Evolutionary conservation across 2,329 filamentous ascomycete genomes (phyloP).

Genomic region (Lasiodiplodia citricola): DNA sequence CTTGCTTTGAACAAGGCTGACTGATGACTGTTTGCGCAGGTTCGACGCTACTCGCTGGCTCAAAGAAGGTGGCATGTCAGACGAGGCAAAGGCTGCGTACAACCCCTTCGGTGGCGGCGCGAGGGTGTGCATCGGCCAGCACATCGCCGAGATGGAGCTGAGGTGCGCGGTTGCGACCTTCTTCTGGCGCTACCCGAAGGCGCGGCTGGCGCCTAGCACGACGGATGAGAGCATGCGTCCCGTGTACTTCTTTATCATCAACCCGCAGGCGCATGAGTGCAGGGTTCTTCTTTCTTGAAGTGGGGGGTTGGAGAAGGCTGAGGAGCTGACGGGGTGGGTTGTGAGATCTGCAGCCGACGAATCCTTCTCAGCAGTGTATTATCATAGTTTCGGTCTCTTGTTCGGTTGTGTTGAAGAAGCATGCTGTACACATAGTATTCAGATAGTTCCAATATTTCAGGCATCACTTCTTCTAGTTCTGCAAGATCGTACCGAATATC

Average conservation of each 20-base stretch:
- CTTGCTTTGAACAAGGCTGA: background rate
- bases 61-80: slow-evolving; percentile 29
- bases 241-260: slow-evolving; percentile 52
- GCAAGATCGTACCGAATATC: no score
- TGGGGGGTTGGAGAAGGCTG: no score
- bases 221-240: slow-evolving; percentile 50
- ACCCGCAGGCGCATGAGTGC: slow-evolving; percentile 49
- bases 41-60: slow-evolving; percentile 43
- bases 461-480: no score
- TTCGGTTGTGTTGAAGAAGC: no score
- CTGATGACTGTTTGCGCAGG: slow-evolving; percentile 28
- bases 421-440: no score
- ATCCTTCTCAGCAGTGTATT: no score
- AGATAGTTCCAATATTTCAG: no score
- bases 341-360: no score
- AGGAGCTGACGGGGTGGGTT: no score
- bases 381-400: no score
- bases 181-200: slow-evolving; percentile 52
- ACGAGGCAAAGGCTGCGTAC: slow-evolving; percentile 58
- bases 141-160: slow-evolving; percentile 67
- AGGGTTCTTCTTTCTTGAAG: slow-evolving; percentile 39
- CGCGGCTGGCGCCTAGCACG: slow-evolving; percentile 34
- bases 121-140: slow-evolving; percentile 70
- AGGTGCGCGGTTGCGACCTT: slow-evolving; percentile 58
- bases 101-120: slow-evolving; percentile 73